Percentiles rank a stretch among this genome's conserved stretches.
These are phyloP conservation scores for Botrytis fragariae DNA, from an alignment of 2,329 filamentous ascomycete genomes.

Conservation along the genomic window DNA sequence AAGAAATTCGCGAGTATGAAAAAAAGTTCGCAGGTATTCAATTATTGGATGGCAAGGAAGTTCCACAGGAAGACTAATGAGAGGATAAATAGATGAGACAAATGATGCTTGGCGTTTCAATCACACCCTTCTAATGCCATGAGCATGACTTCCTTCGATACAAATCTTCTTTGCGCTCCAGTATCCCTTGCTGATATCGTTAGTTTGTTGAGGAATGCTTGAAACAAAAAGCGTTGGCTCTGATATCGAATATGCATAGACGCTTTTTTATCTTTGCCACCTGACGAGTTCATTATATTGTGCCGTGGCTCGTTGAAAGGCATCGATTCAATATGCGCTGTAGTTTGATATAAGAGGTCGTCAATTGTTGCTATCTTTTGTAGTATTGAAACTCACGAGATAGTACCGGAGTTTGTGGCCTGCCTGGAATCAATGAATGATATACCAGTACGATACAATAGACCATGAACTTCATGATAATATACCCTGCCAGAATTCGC, in stretches of 20 bases:
- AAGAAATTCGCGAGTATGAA: background rate
- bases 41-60: rapidly evolving
- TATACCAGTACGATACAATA: background rate
- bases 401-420: too few species aligned
- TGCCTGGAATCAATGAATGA: background rate
- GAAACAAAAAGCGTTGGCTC: background rate
- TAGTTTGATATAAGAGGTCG: background rate
- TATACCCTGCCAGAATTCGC: background rate
- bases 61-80: background rate
- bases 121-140: background rate
- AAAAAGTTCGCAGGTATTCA: background rate
- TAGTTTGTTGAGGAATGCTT: background rate
- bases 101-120: background rate
- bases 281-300: background rate
- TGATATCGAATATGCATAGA: background rate
- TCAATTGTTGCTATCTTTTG: background rate
- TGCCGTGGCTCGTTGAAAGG: background rate
- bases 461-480: background rate
- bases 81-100: background rate
- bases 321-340: background rate
- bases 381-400: too few species aligned
- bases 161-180: too few species aligned
- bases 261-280: too few species aligned
- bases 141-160: background rate
- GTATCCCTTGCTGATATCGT: background rate